Conservation (phyloP, 2,329 filamentous ascomycete genomes). For the Phoma herbarum region DNA sequence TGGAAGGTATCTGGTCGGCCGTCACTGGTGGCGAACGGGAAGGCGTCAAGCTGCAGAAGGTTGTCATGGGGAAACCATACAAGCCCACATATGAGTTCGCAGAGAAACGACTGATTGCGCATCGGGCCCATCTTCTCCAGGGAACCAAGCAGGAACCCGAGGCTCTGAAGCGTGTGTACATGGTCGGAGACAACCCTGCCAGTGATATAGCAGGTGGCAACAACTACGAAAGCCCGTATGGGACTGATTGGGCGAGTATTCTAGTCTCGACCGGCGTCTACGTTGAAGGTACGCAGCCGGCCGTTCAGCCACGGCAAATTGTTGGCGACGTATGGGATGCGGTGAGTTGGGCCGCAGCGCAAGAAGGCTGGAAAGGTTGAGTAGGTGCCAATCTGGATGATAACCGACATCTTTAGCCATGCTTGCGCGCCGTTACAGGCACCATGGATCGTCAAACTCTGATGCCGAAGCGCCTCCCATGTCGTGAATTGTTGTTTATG, state of each 20-base stretch:
- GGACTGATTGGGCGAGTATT: conserved; percentile 79
- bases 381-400: background rate
- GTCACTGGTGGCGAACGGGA: conserved; percentile 67
- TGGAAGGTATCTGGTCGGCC: conserved; percentile 80
- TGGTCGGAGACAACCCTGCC: conserved; percentile 81
- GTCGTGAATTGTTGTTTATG: background rate
- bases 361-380: conserved; percentile 52
- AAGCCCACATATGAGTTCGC: conserved; percentile 82
- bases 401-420: background rate
- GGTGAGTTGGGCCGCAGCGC: conserved; percentile 76
- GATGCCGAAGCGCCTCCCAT: background rate
- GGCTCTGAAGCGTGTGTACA: conserved; percentile 80
- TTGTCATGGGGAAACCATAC: conserved; percentile 84
- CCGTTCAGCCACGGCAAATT: conserved; percentile 69
- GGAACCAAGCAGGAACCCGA: conserved; percentile 34
- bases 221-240: conserved; percentile 70
- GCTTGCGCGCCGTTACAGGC: background rate
- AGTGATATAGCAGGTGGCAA: conserved; percentile 92
- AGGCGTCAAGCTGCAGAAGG: conserved; percentile 67
- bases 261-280: conserved; percentile 85
- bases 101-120: conserved; percentile 73
- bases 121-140: conserved; percentile 62
- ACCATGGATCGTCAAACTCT: background rate
- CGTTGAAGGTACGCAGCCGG: conserved; percentile 62
- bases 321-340: conserved; percentile 79